Percentiles rank a stretch among this genome's conserved stretches.
Conservation (phyloP, 192 early-diverging fungal species). For the Podila minutissima region DNA sequence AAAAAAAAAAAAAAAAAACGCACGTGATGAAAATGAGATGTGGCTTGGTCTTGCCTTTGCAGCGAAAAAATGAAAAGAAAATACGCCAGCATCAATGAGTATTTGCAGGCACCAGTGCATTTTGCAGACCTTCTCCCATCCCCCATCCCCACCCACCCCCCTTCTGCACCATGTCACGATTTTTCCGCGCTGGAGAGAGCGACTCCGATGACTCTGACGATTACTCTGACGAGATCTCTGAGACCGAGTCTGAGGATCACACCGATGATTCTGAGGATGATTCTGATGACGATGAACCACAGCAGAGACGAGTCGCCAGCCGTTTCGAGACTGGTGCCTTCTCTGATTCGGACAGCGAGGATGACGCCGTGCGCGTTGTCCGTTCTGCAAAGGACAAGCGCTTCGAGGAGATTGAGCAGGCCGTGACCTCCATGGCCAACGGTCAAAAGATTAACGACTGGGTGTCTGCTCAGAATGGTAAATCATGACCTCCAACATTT, state of each 20-base stretch:
- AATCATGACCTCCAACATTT: not conserved
- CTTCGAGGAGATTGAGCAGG: slow-evolving; percentile 80
- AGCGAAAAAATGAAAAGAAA: not conserved
- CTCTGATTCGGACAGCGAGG: slow-evolving; percentile 71
- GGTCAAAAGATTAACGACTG: slow-evolving; percentile 91
- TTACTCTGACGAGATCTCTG: slow-evolving; percentile 63
- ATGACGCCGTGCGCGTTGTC: slow-evolving; percentile 78
- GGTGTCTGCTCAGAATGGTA: slow-evolving; percentile 82
- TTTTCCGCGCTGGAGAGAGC: slow-evolving; percentile 80
- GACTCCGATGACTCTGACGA: slow-evolving; percentile 73
- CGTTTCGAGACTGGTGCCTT: slow-evolving; percentile 50
- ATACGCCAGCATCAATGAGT: not conserved
- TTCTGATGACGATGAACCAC: slow-evolving; percentile 63
- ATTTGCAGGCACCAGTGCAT: not conserved
- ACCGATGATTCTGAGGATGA: slow-evolving; percentile 52
- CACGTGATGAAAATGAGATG: too few species aligned
- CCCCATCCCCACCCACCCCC: not conserved
- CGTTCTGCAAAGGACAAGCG: slow-evolving; percentile 90
- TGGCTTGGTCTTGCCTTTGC: too few species aligned
- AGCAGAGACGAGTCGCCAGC: slow-evolving; percentile 40
- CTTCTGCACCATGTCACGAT: slow-evolving; percentile 79
- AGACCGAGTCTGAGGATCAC: slow-evolving; percentile 54
- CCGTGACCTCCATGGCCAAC: slow-evolving; percentile 74
- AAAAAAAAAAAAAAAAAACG: too few species aligned
- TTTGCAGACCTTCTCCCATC: not conserved